Base-by-base conservation (phyloP, 73 alveolate species). In the Paraurostyla sp. region DNA sequence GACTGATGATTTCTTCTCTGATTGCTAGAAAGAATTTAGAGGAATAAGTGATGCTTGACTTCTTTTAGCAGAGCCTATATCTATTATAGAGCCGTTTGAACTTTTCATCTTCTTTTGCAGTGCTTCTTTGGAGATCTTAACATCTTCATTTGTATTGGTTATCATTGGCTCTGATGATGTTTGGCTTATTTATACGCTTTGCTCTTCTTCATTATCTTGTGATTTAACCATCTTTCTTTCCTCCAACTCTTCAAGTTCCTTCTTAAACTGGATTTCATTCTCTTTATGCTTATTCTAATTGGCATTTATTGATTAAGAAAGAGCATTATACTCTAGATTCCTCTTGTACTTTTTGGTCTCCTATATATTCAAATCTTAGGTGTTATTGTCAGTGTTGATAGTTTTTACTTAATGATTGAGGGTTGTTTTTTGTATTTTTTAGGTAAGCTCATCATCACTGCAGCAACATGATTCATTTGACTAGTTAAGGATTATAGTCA, bases 391-490 rank as follows among this genome's bases (percentile, higher is more conserved):
- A 18, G 7, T 38, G 35, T 65, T 23, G 35, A 38, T 38, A 20
- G 35, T 65, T 18, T 29, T 1, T 3, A 6, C 20, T 35, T 30
- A 2, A 22, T 35, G 0, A 38, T 65, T 18, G 16, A 18, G 11
- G 38, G 7, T 60, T 35, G 56, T 38, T 2, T 40, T 15, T 38
- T 18, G 16, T 22, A 36, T 15, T 40, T 38, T 38, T 23, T 36
- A 22, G 6, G 40, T 30, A 38, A 65, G 41, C 41, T 65, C 82
- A 65, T 65, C 82, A 65, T 65, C 82, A 40, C 82, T 65, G 36
- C 82, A 65, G 25, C 82, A 65, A 38, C 82, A 65, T 2, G 60
- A 36, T 38, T 65, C 82, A 65, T 65, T 65, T 2, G 82, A 65
- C 41, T 65, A 38, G 36, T 65, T 65, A 15, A 65, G 58, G 9